Conservation (phyloP, 495 filamentous ascomycete species). For the Penicillium nucicola region DNA sequence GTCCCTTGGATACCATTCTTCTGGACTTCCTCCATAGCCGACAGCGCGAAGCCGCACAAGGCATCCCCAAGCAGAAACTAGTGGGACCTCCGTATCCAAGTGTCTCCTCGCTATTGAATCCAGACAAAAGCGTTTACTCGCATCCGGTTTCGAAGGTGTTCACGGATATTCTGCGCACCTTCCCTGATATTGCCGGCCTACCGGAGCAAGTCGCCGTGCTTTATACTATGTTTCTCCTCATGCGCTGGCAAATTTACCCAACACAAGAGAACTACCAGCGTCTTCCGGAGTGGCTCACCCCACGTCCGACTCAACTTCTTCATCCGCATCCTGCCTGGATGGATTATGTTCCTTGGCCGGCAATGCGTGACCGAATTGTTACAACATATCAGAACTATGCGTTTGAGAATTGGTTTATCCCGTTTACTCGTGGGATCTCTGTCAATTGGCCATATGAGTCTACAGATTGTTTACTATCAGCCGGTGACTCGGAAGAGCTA, state of each 20-base stretch:
- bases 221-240: conserved; percentile 78
- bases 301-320: conserved; percentile 58
- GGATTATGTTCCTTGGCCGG: conserved; percentile 72
- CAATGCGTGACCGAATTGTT: conserved; percentile 64
- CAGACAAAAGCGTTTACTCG: conserved; percentile 53
- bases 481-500: conserved; percentile 54
- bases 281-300: conserved; percentile 64
- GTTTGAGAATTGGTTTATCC: conserved; percentile 78
- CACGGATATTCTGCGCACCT: conserved; percentile 73
- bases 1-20: conserved; percentile 69
- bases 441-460: conserved; percentile 79
- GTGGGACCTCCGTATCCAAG: conserved; percentile 73
- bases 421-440: conserved; percentile 67
- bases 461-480: conserved; percentile 55
- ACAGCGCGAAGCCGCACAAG: conserved; percentile 60
- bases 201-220: conserved; percentile 77
- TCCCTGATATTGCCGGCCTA: conserved; percentile 63
- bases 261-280: conserved; percentile 71
- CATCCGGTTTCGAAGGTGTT: conserved; percentile 80
- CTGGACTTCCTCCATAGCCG: conserved; percentile 72
- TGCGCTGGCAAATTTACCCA: conserved; percentile 78
- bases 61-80: conserved; percentile 56
- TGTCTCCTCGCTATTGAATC: conserved; percentile 70
- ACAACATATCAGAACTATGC: conserved; percentile 45
- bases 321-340: conserved; percentile 71